Conservation (phyloP, 73 alveolate species). For the Effrenium voratum region DNA sequence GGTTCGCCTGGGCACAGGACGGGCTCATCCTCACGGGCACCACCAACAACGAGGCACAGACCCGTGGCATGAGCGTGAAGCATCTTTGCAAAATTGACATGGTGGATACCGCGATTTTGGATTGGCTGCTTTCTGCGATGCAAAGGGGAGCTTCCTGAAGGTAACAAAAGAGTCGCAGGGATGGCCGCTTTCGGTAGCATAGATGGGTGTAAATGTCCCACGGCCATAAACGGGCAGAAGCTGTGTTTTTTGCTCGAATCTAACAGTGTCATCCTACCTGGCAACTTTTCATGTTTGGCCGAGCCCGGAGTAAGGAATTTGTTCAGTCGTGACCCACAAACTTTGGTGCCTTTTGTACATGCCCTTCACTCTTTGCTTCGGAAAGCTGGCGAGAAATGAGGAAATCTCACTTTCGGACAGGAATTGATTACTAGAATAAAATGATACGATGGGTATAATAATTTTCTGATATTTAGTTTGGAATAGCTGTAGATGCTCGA, state of each 20-base stretch:
- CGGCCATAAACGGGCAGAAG: background rate
- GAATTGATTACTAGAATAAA: too few species aligned
- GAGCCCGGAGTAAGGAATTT: background rate
- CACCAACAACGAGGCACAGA: conserved; percentile 58
- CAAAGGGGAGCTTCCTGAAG: background rate
- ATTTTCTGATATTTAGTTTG: too few species aligned
- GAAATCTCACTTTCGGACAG: too few species aligned
- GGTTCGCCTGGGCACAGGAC: too few species aligned
- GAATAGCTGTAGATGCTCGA: too few species aligned
- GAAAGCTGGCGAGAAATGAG: background rate
- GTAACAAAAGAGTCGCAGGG: background rate
- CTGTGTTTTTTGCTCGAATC: background rate
- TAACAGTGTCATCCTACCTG: too few species aligned
- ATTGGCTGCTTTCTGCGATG: background rate
- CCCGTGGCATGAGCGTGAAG: background rate
- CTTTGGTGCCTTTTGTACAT: background rate
- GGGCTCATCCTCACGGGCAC: conserved; percentile 58
- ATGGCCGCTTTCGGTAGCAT: too few species aligned
- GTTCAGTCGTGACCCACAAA: background rate
- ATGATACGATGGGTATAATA: too few species aligned
- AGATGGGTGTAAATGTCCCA: background rate
- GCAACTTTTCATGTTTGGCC: too few species aligned
- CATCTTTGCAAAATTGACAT: background rate
- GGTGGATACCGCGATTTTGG: background rate
- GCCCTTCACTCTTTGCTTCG: conserved; percentile 8